Conservation (phyloP, 768 basidiomycete species). For the Tylopilus subfusipes region DNA sequence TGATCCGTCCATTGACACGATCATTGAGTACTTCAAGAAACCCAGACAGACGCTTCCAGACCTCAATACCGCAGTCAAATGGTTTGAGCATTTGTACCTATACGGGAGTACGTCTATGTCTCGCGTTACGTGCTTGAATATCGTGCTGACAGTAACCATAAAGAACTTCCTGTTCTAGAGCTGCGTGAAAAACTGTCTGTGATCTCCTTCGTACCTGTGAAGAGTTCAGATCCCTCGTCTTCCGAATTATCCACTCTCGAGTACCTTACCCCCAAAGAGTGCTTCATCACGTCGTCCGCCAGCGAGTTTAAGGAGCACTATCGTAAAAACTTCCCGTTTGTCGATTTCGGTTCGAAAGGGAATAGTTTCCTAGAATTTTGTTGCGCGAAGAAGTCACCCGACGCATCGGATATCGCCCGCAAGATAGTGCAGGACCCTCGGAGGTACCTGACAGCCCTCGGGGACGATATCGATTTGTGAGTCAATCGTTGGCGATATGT, state of each 20-base stretch:
- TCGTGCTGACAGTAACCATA: neutral
- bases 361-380: constrained; percentile 12
- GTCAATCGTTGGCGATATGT: neutral
- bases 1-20: neutral
- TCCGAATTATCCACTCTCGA: neutral
- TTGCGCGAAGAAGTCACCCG: constrained; percentile 12
- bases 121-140: neutral
- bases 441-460: constrained; percentile 1
- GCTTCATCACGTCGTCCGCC: constrained; percentile 8
- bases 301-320: constrained; percentile 3
- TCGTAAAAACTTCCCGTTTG: constrained; percentile 12
- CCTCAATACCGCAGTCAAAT: neutral
- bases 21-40: neutral
- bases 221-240: neutral
- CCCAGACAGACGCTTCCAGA: constrained; percentile 1
- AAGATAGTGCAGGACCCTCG: constrained; percentile 10
- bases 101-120: constrained; percentile 7
- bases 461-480: neutral
- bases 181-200: constrained; percentile 6
- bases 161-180: constrained; percentile 6
- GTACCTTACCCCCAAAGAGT: constrained; percentile 9
- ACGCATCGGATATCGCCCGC: constrained; percentile 9
- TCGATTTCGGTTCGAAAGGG: constrained; percentile 10
- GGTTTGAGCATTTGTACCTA: constrained; percentile 7
- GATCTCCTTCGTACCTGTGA: constrained; percentile 12